phyloP scores from a whole-genome alignment of 2,329 filamentous ascomycete genomes.

The Exophiala sideris region DNA sequence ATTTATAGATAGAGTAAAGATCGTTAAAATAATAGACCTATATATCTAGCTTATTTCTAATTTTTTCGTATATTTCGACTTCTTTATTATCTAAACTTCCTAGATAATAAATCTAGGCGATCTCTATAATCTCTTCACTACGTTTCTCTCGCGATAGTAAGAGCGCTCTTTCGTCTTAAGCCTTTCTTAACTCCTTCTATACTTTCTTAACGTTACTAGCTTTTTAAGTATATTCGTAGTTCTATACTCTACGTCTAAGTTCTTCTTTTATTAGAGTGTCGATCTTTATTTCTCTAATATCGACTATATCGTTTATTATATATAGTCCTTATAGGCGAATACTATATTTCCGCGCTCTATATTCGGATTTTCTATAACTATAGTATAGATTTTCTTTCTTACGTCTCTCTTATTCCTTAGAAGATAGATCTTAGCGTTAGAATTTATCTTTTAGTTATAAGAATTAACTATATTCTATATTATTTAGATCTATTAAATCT shows the following conservation, averaged over 20 bases:
- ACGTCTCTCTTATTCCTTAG: neutral
- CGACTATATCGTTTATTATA: neutral
- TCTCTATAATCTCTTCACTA: neutral
- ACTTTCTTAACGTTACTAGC: neutral
- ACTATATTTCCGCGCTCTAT: neutral
- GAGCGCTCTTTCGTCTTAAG: neutral
- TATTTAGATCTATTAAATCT: neutral
- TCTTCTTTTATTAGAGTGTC: neutral
- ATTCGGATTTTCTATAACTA: neutral
- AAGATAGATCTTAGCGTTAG: neutral
- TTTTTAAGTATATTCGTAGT: neutral
- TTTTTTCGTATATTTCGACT: neutral
- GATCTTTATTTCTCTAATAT: neutral
- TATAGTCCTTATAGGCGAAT: neutral
- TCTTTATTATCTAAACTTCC: neutral
- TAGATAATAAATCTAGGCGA: neutral
- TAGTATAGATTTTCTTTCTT: slow-evolving; percentile 3
- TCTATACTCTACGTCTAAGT: neutral
- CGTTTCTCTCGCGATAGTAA: neutral
- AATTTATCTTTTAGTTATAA: neutral
- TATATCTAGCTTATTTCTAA: neutral
- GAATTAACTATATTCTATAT: neutral
- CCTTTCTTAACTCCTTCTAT: neutral
- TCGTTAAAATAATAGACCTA: too few relatives aligned
- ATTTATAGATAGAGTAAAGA: too few relatives aligned